Evolutionary conservation across 2,329 filamentous ascomycete genomes (phyloP).

Genomic region (Tolypocladium sp.): DNA sequence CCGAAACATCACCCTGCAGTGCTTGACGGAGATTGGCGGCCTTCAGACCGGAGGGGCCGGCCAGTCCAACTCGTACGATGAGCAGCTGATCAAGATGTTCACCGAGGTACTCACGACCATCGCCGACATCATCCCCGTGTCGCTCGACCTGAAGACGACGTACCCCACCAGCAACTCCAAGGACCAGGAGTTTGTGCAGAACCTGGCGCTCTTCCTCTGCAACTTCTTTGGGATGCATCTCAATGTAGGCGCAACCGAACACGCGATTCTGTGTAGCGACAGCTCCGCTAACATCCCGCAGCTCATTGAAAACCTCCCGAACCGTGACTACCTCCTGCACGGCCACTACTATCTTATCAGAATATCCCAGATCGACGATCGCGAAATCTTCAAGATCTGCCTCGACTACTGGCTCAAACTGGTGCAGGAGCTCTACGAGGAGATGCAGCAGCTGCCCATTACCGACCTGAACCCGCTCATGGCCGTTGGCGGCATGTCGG

Average conservation of each 20-base stretch:
- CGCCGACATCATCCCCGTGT: slow-evolving; percentile 83
- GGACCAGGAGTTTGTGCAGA: slow-evolving; percentile 97
- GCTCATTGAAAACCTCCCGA: slow-evolving; percentile 93
- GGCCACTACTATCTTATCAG: slow-evolving; percentile 97
- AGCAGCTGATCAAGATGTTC: slow-evolving; percentile 97
- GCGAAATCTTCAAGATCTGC: slow-evolving; percentile 99
- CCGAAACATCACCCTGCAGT: slow-evolving; percentile 93
- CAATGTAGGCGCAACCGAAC: slow-evolving; percentile 43
- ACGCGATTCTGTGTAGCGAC: neutral
- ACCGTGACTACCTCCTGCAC: slow-evolving; percentile 88
- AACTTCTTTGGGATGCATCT: slow-evolving; percentile 96
- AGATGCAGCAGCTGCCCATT: slow-evolving; percentile 94
- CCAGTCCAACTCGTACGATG: slow-evolving; percentile 70
- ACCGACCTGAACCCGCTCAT: slow-evolving; percentile 87
- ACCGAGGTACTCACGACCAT: slow-evolving; percentile 92
- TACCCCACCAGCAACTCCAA: slow-evolving; percentile 85
- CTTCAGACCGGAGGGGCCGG: slow-evolving; percentile 70
- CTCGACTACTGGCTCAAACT: slow-evolving; percentile 99
- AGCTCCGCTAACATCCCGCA: slow-evolving; percentile 22
- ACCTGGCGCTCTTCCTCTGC: slow-evolving; percentile 88
- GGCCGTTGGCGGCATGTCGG: slow-evolving; percentile 64
- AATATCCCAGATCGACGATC: slow-evolving; percentile 96
- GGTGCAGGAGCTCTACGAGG: slow-evolving; percentile 95
- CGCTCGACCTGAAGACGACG: slow-evolving; percentile 81
- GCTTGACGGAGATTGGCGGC: slow-evolving; percentile 92